A percentile compares a stretch with the other conserved stretches of the same genome.
Evolutionary conservation across 495 filamentous ascomycete genomes (phyloP).

Genomic region (Penicillium mononematosum): DNA sequence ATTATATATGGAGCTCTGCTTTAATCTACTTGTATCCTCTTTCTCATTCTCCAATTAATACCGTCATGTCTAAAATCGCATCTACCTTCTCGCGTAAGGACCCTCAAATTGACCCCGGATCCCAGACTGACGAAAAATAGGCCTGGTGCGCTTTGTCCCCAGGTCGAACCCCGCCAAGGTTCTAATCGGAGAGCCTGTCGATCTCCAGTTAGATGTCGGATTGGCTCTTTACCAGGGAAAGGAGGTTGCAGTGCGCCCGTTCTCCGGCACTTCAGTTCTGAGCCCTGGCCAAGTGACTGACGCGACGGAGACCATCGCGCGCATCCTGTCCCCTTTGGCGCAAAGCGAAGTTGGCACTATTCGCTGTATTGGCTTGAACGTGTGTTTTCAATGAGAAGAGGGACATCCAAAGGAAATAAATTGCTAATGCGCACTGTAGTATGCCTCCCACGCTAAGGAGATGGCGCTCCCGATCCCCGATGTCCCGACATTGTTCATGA

Average conservation of each 20-base stretch:
- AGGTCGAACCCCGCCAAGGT: slow-evolving; percentile 49
- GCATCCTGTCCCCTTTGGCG: slow-evolving; percentile 55
- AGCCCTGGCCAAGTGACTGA: slow-evolving; percentile 49
- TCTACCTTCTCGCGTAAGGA: slow-evolving; percentile 46
- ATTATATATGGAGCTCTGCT: slow-evolving; percentile 1
- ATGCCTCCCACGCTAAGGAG: slow-evolving; percentile 74
- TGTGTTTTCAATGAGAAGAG: slow-evolving; percentile 16
- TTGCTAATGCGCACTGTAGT: slow-evolving; percentile 41
- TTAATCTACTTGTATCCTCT: not conserved
- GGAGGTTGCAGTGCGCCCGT: slow-evolving; percentile 53
- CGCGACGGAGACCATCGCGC: slow-evolving; percentile 48
- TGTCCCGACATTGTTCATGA: slow-evolving; percentile 78
- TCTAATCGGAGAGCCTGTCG: slow-evolving; percentile 57
- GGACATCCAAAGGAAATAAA: not conserved
- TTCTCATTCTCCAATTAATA: slow-evolving; percentile 2
- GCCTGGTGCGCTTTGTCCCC: slow-evolving; percentile 60
- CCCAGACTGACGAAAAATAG: slow-evolving; percentile 31
- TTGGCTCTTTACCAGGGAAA: slow-evolving; percentile 53
- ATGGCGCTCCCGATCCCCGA: slow-evolving; percentile 68
- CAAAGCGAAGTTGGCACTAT: slow-evolving; percentile 47
- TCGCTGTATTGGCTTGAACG: slow-evolving; percentile 76
- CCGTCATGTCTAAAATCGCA: slow-evolving; percentile 42
- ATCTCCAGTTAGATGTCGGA: slow-evolving; percentile 53
- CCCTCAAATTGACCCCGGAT: not conserved
- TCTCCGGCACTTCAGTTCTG: slow-evolving; percentile 56